phyloP scores from a whole-genome alignment of 2,329 filamentous ascomycete genomes.

The Penicillium sp. region DNA sequence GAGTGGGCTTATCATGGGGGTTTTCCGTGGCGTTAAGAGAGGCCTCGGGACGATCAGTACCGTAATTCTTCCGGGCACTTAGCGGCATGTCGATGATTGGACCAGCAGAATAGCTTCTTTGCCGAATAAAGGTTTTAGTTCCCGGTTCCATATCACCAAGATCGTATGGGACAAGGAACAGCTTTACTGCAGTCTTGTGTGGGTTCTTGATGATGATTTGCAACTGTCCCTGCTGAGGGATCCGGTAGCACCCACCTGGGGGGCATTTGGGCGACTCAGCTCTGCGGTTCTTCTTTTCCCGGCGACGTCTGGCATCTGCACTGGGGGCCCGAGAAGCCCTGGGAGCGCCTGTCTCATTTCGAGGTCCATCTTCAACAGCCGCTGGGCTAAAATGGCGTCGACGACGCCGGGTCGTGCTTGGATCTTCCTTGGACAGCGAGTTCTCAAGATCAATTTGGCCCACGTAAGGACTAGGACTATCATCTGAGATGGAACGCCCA shows the following conservation, averaged over 20 bases:
- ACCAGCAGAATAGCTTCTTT: slow-evolving; percentile 87
- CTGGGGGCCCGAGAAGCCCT: slow-evolving; percentile 14
- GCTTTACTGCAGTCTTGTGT: slow-evolving; percentile 95
- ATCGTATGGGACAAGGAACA: slow-evolving; percentile 93
- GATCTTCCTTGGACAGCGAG: slow-evolving; percentile 58
- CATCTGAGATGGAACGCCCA: slow-evolving; percentile 66
- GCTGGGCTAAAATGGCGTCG: slow-evolving; percentile 37
- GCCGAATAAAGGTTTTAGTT: slow-evolving; percentile 93
- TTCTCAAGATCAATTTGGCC: slow-evolving; percentile 90
- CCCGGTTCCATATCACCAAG: slow-evolving; percentile 88
- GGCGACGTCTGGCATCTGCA: slow-evolving; percentile 43
- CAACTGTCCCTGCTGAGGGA: slow-evolving; percentile 88
- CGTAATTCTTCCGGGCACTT: slow-evolving; percentile 40
- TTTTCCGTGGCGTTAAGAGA: slow-evolving; percentile 47
- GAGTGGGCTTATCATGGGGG: slow-evolving; percentile 60
- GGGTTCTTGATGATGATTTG: slow-evolving; percentile 98
- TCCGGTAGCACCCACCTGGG: slow-evolving; percentile 86
- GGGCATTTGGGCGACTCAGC: slow-evolving; percentile 65
- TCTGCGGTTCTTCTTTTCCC: slow-evolving; percentile 61
- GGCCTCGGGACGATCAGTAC: slow-evolving; percentile 56
- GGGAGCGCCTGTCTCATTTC: slow-evolving; percentile 10
- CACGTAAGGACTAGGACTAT: slow-evolving; percentile 94
- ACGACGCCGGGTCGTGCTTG: slow-evolving; percentile 38
- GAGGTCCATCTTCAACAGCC: slow-evolving; percentile 6
- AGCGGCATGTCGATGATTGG: slow-evolving; percentile 74